Evolutionary conservation across 495 filamentous ascomycete genomes (phyloP), one percentile per base, ranked within the genome.

Genomic region (Copromyces sp.): DNA sequence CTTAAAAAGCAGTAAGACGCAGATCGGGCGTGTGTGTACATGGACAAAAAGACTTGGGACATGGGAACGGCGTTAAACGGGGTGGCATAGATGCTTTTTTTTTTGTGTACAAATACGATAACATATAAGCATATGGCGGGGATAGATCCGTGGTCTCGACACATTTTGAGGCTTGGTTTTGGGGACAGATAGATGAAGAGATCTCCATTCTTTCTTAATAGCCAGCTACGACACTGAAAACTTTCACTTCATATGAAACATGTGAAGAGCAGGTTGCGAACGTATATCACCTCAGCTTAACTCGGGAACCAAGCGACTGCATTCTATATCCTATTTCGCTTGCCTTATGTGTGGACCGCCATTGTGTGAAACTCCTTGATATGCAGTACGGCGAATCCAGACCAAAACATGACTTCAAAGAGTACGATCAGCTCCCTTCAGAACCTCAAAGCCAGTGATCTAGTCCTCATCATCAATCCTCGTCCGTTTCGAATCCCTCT

Each of bases 401-500:
- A 3, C 29, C 53, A 32, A 37, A 3, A 35, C 17, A 4, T 17
- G 14, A 9, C 5, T 32, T 32, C 5, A 32, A 11, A 61, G 47
- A 61, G 3, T 9, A 35, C 53, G 29, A 65, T 37, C 5, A 14
- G 53, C 39, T 47, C 24, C 73, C 3, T 39, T 39, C 61, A 2
- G 39, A 0, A 39, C 35, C 59, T 29, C 32, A 14, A 9, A 4
- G 6, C n/a, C n/a, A 20, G 9, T 16, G 73, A 41, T 14, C 37
- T 35, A 37, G 29, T 86, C 81, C 39, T 85, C 86, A 72, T 96
- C 91, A 17, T 96, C 92, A 20, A 96, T 88, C 74, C 92, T 87
- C 16, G 92, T 91, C 73, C 92, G 86, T 83, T 98, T 98, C 24
- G 89, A 84, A 68, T 86, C 83, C 73, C 91, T 86, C 20, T 92